phyloP scores from a whole-genome alignment of 768 basidiomycete genomes.

The Calocybe indica region DNA sequence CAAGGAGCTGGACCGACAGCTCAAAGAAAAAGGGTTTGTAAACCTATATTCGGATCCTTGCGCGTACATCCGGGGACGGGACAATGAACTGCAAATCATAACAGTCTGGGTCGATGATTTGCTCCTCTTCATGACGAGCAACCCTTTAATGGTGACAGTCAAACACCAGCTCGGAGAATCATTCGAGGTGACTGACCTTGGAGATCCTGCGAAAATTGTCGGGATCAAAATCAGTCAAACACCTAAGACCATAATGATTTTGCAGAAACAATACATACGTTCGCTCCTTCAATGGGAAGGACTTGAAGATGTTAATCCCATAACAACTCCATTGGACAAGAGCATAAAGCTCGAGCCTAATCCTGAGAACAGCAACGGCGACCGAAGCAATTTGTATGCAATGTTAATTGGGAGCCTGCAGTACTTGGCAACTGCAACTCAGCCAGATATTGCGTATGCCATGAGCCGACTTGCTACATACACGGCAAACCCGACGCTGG shows the following conservation, averaged over 20 bases:
- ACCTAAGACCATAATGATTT: constrained; percentile 16
- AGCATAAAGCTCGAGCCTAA: not conserved
- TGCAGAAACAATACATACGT: not conserved
- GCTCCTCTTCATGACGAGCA: constrained; percentile 1
- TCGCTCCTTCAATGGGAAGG: not conserved
- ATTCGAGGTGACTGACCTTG: constrained; percentile 6
- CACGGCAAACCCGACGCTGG: constrained; percentile 17
- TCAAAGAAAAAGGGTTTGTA: not conserved
- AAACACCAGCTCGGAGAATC: not conserved
- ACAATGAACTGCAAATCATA: not conserved
- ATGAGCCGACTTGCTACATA: constrained; percentile 23
- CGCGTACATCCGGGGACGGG: not conserved
- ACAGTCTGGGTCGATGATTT: constrained; percentile 9
- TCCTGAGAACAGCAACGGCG: not conserved
- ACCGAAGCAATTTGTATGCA: constrained; percentile 10
- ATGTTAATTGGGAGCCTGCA: constrained; percentile 18
- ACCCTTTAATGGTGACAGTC: constrained; percentile 3
- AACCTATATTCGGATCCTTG: not conserved
- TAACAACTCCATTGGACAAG: too few relatives aligned
- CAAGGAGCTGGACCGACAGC: not conserved
- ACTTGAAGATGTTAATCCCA: too few relatives aligned
- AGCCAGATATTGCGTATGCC: constrained; percentile 27
- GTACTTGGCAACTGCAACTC: constrained; percentile 23
- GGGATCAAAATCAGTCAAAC: constrained; percentile 23
- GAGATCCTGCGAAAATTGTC: constrained; percentile 18